Evolutionary conservation across 345 rosid genomes (phyloP), one percentile per base, ranked within the genome.

Genomic region (Populus deltoides): DNA sequence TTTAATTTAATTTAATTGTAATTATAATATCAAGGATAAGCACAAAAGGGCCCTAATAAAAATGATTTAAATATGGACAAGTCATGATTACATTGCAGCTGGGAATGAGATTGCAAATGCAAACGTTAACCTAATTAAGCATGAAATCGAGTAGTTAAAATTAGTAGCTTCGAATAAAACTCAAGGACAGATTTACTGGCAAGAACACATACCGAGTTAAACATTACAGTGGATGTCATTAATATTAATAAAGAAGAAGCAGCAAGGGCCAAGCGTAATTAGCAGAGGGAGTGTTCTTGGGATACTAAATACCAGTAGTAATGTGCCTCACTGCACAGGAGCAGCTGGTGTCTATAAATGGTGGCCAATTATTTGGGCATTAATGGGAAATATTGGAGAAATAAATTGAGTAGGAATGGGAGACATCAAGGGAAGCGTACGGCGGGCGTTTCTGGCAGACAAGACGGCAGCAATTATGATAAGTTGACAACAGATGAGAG

Each of bases 381-480:
- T 10, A 55, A 22, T n/a, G 25, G 27, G 1, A 3, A 36, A 8
- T 22, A 3, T 29, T 65, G 39, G 22, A 5, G 10, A 63, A 25
- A 20, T 41, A 65, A 25, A 38, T 25, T 2, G 24, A 55, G 15
- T 0, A 45, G 47, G 63, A 13, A 51, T 11, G 59, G 70, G 62
- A 62, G 74, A 70, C 69, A 80, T 31, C 65, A 18, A 70, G 33
- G 78, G 25, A 69, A 33, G 35, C 78, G 75, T 75, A 75, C 70
- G 79, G 79, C 72, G 66, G 70, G 35, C 20, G 72, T 70, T 61
- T 59, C 70, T 47, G 82, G 71, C 66, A 24, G 63, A 62, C 33
- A 62, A 55, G 61, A 70, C 70, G 67, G 73, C 79, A 39, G n/a
- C 45, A 75, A 65, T 63, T 65, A 43, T 75, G 70, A 76, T 38